These are phyloP conservation scores for Pulicaria dysenterica DNA, from an alignment of 129 eudicot genomes.

Conservation along the genomic window DNA sequence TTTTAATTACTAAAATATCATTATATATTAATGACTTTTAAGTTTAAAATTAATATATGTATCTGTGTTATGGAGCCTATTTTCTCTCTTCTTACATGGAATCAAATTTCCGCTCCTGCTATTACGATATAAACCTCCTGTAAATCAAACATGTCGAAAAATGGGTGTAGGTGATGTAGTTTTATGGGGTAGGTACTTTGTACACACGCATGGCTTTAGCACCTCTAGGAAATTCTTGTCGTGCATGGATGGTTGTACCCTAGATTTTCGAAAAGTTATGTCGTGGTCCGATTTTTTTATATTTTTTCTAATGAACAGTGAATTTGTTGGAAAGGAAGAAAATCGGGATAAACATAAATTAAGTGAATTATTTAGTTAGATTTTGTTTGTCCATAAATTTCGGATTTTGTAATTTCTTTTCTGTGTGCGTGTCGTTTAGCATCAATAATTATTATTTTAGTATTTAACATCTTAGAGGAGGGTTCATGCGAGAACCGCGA, in stretches of 20 bases:
- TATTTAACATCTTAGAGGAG: no score
- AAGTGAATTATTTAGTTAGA: background rate
- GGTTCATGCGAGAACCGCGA: no score
- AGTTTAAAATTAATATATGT: no score
- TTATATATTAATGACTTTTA: no score
- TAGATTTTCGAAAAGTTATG: constrained; percentile 5
- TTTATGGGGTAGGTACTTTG: constrained; percentile 1
- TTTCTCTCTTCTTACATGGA: no score
- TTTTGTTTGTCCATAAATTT: constrained; percentile 24
- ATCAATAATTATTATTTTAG: no score
- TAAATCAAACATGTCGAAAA: background rate
- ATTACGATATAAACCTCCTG: no score
- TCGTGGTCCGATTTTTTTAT: background rate
- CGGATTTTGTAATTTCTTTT: constrained; percentile 23
- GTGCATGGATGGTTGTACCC: constrained; percentile 27
- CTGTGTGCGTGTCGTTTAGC: constrained; percentile 32
- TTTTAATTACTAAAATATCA: no score
- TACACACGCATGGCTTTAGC: background rate
- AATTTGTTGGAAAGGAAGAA: constrained; percentile 15
- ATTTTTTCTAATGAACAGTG: background rate
- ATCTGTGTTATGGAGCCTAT: no score
- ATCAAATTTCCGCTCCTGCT: no score
- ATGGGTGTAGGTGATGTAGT: background rate
- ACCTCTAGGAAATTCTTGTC: constrained; percentile 4
- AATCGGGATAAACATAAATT: background rate